Percentiles rank a stretch among this genome's conserved stretches.
These are phyloP conservation scores for Albugo laibachii DNA, from an alignment of 352 stramenopile species.

Conservation along the genomic window DNA sequence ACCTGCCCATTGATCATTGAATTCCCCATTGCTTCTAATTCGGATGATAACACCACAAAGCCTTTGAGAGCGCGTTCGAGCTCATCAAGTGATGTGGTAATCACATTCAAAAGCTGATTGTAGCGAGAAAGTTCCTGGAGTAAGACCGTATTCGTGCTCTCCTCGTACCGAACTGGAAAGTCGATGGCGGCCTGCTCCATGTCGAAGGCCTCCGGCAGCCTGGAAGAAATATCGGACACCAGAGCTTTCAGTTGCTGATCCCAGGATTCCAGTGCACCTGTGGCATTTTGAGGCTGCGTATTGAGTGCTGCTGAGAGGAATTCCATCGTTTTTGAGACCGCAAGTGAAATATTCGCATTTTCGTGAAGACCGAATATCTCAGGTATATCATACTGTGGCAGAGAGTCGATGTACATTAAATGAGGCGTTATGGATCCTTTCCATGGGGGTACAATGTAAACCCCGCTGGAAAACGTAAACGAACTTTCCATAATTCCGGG, in stretches of 20 bases:
- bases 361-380: conserved; percentile 76
- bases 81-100: conserved; percentile 64
- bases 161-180: conserved; percentile 61
- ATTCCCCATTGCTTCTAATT: conserved; percentile 87
- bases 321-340: conserved; percentile 68
- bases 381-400: conserved; percentile 69
- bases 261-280: conserved; percentile 70
- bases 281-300: conserved; percentile 74
- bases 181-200: conserved; percentile 78
- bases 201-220: conserved; percentile 69
- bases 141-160: conserved; percentile 83
- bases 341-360: conserved; percentile 79
- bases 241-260: conserved; percentile 76
- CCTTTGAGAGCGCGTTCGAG: conserved; percentile 85
- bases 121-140: conserved; percentile 84
- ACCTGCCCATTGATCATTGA: conserved; percentile 86
- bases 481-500: conserved; percentile 47
- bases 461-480: conserved; percentile 64
- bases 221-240: conserved; percentile 65
- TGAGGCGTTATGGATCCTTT: conserved; percentile 25
- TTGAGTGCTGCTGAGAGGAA: conserved; percentile 79
- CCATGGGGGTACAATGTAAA: conserved; percentile 47
- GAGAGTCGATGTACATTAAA: conserved; percentile 59
- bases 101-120: conserved; percentile 65
- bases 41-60: conserved; percentile 82